Base-by-base conservation (phyloP, 192 early-diverging fungal species). In the Backusella morwellensis region DNA sequence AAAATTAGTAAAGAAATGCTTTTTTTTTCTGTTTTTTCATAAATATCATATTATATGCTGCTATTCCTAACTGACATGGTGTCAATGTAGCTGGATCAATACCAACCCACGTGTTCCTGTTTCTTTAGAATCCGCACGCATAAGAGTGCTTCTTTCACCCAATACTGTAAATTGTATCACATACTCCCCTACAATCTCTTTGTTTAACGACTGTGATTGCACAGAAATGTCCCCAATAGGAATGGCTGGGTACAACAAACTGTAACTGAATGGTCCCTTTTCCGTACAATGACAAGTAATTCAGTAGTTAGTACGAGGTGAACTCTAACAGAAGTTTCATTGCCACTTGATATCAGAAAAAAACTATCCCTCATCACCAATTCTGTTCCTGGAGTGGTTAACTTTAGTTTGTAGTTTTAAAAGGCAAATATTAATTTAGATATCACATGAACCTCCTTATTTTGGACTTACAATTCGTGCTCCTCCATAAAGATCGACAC, bases 401-500 rank as follows among this genome's bases (percentile, higher is more conserved):
- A 36, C 21, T 71, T 73, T 32, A 82, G 66, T 63, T 66, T 44
- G 68, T 76, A 78, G 66, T 70, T 77, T 74, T 82, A 73, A 21
- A 68, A 40, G 17, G 23, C 9, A 26, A 66, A 41, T 63, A 63
- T 63, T 63, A 63, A 63, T 63, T 63, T 63, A 35, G 35, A 59
- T 36, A 32, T 68, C 21, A 70, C n/a, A 14, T 40, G 38, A 23
- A n/a, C 14, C 26, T 35, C 23, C n/a, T 68, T 68, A 29, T 34
- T 54, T 36, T 32, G 42, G 26, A 76, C 59, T 47, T 84, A 89
- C 85, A 82, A 84, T 88, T 47, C 82, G 84, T 44, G 82, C 76
- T 79, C 84, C 86, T 9, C 82, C 82, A 74, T 86, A 86, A 68
- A 89, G 75, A 78, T 89, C 88, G 17, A 83, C 71, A 14, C 77